Percentiles rank a stretch among this genome's conserved stretches.
These are phyloP conservation scores for Chaetomium cochliodes DNA, from an alignment of 495 filamentous ascomycete genomes.

Conservation along the genomic window DNA sequence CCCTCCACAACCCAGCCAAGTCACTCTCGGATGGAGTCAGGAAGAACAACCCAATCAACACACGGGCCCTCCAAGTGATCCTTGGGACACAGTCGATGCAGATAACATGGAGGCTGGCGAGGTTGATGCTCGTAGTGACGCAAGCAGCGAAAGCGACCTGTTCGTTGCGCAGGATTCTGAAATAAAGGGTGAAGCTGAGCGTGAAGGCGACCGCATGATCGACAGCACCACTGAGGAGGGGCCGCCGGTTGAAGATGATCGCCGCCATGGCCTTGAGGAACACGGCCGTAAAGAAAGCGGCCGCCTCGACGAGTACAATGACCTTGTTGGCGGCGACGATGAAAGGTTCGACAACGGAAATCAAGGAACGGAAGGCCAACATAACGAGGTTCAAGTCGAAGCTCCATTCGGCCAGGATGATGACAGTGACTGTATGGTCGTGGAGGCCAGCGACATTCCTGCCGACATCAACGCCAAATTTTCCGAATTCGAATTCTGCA, in stretches of 20 bases:
- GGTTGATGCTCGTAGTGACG: neutral
- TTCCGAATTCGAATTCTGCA: neutral
- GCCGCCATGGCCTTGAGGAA: neutral
- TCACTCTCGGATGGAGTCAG: no score
- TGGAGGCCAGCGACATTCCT: neutral
- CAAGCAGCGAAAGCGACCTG: neutral
- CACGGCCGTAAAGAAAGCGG: neutral
- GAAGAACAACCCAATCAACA: neutral
- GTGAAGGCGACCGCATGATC: neutral
- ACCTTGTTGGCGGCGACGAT: neutral
- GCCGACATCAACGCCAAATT: conserved; percentile 2
- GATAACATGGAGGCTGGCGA: neutral
- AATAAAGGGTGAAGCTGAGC: neutral
- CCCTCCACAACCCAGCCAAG: no score
- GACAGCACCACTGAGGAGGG: neutral
- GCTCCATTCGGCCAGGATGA: neutral
- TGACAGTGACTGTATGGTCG: neutral
- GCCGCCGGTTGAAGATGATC: neutral
- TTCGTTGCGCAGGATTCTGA: neutral
- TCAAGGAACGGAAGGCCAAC: neutral
- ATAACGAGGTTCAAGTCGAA: neutral
- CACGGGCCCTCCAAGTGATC: neutral
- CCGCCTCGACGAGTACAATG: neutral
- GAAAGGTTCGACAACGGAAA: neutral
- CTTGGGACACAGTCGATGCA: neutral